Evolutionary conservation across 176 grass and related monocot species (phyloP).

Genomic region (Triticum turgidum): DNA sequence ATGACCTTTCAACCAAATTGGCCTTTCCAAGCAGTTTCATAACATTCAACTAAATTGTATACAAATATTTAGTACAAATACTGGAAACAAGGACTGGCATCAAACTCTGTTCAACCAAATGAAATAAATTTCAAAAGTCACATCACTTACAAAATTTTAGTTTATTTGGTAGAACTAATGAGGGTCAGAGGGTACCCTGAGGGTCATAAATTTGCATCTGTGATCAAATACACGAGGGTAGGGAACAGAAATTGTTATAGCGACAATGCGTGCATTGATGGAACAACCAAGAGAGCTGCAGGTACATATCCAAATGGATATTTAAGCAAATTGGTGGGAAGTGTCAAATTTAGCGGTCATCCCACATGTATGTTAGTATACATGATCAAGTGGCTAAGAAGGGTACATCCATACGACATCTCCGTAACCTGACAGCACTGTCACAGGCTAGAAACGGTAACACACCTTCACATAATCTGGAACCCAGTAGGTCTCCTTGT

Average conservation of each 20-base stretch:
- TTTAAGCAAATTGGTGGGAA: neutral
- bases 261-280: neutral
- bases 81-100: neutral
- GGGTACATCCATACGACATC: neutral
- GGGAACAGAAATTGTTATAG: neutral
- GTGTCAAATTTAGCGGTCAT: neutral
- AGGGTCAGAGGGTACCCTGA: neutral
- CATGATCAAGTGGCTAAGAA: neutral
- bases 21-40: slow-evolving; percentile 13
- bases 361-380: neutral
- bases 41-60: neutral
- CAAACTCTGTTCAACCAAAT: neutral
- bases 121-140: neutral
- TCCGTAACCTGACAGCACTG: neutral
- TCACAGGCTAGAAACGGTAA: slow-evolving; percentile 17
- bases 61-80: slow-evolving; percentile 1
- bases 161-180: neutral
- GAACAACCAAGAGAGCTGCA: neutral
- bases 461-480: slow-evolving; percentile 98
- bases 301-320: slow-evolving; percentile 12
- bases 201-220: neutral
- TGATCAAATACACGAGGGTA: neutral
- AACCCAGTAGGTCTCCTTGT: slow-evolving; percentile 94
- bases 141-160: neutral
- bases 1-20: neutral